Conservation (phyloP, 345 rosid genomes). For the Fremontodendron californicum region DNA sequence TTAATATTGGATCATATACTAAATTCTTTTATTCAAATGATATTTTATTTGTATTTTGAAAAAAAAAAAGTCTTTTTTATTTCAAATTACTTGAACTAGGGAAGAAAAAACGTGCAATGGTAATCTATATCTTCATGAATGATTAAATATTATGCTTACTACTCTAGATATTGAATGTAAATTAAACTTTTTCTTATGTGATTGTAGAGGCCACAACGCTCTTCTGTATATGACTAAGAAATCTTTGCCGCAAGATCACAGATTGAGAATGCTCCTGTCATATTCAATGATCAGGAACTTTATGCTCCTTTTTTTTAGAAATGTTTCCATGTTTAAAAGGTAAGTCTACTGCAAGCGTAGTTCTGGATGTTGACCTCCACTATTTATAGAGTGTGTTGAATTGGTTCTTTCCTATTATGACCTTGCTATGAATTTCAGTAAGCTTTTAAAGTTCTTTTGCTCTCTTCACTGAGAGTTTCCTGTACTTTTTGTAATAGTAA, state of each 20-base stretch:
- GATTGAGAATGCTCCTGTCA: constrained; percentile 57
- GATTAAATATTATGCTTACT: not conserved
- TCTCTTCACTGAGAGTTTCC: too few species aligned
- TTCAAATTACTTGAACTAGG: too few species aligned
- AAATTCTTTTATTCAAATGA: too few species aligned
- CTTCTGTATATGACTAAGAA: constrained; percentile 64
- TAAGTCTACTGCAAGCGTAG: constrained; percentile 10
- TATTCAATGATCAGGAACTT: constrained; percentile 48
- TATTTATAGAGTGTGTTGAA: not conserved
- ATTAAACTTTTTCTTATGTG: constrained; percentile 15
- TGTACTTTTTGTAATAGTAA: too few species aligned
- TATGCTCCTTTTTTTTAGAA: constrained; percentile 72
- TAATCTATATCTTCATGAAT: constrained; percentile 18
- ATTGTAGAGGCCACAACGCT: constrained; percentile 75
- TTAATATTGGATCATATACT: too few species aligned
- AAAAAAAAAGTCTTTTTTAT: too few species aligned
- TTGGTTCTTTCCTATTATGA: constrained; percentile 1
- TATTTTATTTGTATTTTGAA: too few species aligned
- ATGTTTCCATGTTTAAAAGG: constrained; percentile 87
- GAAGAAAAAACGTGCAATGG: constrained; percentile 74
- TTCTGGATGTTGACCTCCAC: not conserved
- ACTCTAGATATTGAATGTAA: not conserved
- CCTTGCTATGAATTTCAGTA: not conserved
- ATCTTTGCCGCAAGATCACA: constrained; percentile 57
- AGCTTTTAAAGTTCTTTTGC: too few species aligned